phyloP scores from a whole-genome alignment of 2,329 filamentous ascomycete genomes.

The Dryadomyces sulphureus region DNA sequence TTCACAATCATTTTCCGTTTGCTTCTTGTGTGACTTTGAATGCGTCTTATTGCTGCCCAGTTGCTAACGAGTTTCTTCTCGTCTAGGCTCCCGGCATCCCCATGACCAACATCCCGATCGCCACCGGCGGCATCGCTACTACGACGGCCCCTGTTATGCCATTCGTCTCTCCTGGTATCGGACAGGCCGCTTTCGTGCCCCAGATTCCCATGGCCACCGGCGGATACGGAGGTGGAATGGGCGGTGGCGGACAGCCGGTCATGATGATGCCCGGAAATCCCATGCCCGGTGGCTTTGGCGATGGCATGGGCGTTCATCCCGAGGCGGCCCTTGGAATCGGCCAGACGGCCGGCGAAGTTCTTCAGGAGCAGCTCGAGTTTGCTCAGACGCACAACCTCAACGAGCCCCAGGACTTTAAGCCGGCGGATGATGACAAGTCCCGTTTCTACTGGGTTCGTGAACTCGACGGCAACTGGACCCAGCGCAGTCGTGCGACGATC shows the following conservation, averaged over 20 bases:
- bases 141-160: slow-evolving; percentile 10
- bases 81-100: neutral
- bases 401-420: slow-evolving; percentile 48
- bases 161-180: slow-evolving; percentile 5
- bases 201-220: slow-evolving; percentile 6
- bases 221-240: neutral
- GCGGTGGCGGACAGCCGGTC: slow-evolving; percentile 12
- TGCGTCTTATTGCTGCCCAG: neutral
- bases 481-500: slow-evolving; percentile 44
- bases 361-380: slow-evolving; percentile 31
- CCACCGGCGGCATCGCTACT: slow-evolving; percentile 5
- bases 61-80: neutral
- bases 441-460: slow-evolving; percentile 49
- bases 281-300: slow-evolving; percentile 3
- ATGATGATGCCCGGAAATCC: slow-evolving; percentile 15
- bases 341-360: slow-evolving; percentile 32
- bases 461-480: slow-evolving; percentile 43
- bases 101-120: slow-evolving; percentile 3
- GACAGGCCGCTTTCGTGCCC: neutral
- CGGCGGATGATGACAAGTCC: slow-evolving; percentile 41
- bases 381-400: slow-evolving; percentile 34
- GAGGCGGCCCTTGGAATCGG: slow-evolving; percentile 36
- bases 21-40: neutral
- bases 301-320: slow-evolving; percentile 18
- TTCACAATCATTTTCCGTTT: neutral